Base-by-base conservation (phyloP, 768 basidiomycete species). In the Suillus sp. region DNA sequence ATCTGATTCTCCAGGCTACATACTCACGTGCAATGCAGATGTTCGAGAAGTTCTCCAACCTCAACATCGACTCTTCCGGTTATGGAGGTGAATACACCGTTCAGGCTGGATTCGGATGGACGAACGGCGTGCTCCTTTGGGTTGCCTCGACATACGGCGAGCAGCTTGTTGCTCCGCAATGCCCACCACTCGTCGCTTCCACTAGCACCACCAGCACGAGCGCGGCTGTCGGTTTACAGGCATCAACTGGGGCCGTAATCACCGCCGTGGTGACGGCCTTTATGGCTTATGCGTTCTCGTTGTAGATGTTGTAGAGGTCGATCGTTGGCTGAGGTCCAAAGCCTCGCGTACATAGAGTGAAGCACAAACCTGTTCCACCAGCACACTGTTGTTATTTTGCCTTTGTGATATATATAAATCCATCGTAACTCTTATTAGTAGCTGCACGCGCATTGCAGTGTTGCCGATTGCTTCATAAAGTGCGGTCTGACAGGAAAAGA, bases 81-180 rank as follows among this genome's bases (percentile, higher is more conserved):
- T 78, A 78, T 14, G 93, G 92, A 8, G 93, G 93, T 30, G 93
- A 95, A 79, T 96, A 97, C 68, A 90, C 87, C 2, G 94, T 95
- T 4, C 92, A 94, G 76, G 86, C 84, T 16, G 92, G 92, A 25
- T 94, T 94, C 70, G 92, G 93, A 20, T 95, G 93, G 93, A 93
- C 92, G 47, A 94, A 95, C 68, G 92, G 92, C 22, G 91, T 88
- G 10, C 71, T 86, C 60, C 82, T 94, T 43, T 93, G 90, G 88
- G 78, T 90, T 25, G 87, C 91, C 22, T 84, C 83, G 65, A 82
- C 79, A 51, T 92, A 88, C 68, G 92, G 91, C 0, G 56, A 78
- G 1, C 72, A 83, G 14, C 80, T 95, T 50, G 83, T 79, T 54
- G 75, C 81, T 1, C 93, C 92, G 0, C 62, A 78, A 37, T 95